Percentiles rank a stretch among this genome's conserved stretches.
These are phyloP conservation scores for Lipomyces starkeyi DNA, from an alignment of 805 yeast genomes.

Conservation along the genomic window DNA sequence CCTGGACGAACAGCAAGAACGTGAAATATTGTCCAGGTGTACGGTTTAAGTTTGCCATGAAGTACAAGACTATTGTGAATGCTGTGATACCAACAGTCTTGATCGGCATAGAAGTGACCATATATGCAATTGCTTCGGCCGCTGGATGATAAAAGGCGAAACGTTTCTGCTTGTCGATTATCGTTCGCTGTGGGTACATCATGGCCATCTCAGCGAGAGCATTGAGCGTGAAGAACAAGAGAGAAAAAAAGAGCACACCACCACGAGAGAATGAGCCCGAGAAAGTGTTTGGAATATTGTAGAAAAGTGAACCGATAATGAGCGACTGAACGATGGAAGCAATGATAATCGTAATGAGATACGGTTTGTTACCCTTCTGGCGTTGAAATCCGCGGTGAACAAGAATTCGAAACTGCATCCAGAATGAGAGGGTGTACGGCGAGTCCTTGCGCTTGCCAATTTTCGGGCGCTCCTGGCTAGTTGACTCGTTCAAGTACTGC, in stretches of 20 bases:
- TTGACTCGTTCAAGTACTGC: too few relatives aligned
- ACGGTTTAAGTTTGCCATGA: constrained; percentile 58
- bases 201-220: constrained; percentile 54
- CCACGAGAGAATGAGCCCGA: constrained; percentile 66
- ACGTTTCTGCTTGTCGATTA: constrained; percentile 56
- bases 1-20: constrained; percentile 34
- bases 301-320: constrained; percentile 67
- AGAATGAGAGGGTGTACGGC: too few relatives aligned
- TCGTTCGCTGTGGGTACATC: constrained; percentile 56
- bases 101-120: constrained; percentile 62
- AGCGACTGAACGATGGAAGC: constrained; percentile 63
- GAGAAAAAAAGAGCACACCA: constrained; percentile 66
- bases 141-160: constrained; percentile 62
- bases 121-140: constrained; percentile 68
- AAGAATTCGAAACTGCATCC: too few relatives aligned
- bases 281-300: constrained; percentile 57
- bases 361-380: constrained; percentile 57
- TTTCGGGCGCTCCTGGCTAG: too few relatives aligned
- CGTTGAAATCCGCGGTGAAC: constrained; percentile 48
- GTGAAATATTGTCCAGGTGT: constrained; percentile 61
- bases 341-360: too few relatives aligned
- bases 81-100: constrained; percentile 53
- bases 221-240: constrained; percentile 54
- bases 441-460: too few relatives aligned
- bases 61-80: constrained; percentile 60